These are phyloP conservation scores for Boletales sp. DNA, from an alignment of 768 basidiomycete genomes.

Conservation along the genomic window DNA sequence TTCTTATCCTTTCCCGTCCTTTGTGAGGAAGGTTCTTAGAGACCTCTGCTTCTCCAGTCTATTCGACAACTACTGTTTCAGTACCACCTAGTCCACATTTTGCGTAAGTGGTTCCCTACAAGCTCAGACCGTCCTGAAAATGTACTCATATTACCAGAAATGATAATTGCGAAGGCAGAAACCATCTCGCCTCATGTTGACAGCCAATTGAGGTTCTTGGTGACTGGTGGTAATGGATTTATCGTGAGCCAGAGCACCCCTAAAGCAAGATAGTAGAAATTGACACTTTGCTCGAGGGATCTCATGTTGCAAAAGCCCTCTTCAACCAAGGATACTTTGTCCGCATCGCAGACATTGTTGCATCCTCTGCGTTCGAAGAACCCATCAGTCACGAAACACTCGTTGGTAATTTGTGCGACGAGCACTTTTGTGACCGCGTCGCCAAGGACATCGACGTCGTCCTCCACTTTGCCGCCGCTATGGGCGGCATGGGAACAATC, in stretches of 20 bases:
- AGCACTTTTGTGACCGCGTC: conserved; percentile 33
- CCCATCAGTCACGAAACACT: conserved; percentile 34
- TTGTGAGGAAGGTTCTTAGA: not conserved
- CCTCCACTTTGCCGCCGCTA: conserved; percentile 57
- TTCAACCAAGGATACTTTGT: conserved; percentile 30
- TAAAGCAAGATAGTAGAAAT: not conserved
- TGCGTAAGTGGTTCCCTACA: not conserved
- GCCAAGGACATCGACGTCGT: conserved; percentile 42
- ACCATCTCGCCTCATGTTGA: not conserved
- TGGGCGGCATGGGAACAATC: conserved; percentile 66
- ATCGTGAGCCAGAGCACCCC: conserved; percentile 35
- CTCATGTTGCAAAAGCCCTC: conserved; percentile 45
- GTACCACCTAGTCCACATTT: not conserved
- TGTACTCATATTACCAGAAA: not conserved
- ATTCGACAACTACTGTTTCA: too few relatives aligned
- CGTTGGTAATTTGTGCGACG: conserved; percentile 46
- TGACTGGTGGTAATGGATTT: conserved; percentile 53
- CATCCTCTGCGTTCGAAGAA: conserved; percentile 19
- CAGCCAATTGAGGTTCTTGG: conserved; percentile 26
- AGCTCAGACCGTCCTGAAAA: too few relatives aligned
- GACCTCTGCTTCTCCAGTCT: too few relatives aligned
- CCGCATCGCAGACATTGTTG: conserved; percentile 42
- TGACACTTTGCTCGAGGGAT: conserved; percentile 38
- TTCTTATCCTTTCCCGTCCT: not conserved
- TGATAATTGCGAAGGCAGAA: not conserved